Base-by-base conservation (phyloP, 345 rosid genomes). In the Eucalyptus polybractea region DNA sequence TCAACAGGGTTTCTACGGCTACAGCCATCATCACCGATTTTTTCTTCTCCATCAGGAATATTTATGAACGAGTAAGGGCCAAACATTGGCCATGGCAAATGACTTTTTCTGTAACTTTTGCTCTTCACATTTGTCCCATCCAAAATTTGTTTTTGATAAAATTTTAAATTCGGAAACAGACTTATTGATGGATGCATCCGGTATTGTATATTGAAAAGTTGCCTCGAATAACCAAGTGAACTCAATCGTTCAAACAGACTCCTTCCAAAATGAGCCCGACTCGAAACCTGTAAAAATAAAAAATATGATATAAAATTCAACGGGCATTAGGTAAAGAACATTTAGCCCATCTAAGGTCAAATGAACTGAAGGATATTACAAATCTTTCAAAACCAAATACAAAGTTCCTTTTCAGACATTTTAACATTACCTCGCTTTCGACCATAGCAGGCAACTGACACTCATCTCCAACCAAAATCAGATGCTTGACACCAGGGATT, bases 111-210 rank as follows among this genome's bases (percentile, higher is more conserved):
- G 81, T 93, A 92, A 58, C 88, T 90, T 53, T 89, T 89, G 5
- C 88, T 16, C 87, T 67, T 92, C 9, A 95, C 96, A 88, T 89
- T 88, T 31, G 90, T 65, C 54, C 94, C 95, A 87, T 96, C 96
- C 50, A 90, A 31, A 44, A 96, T 93, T 89, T 56, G 88, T 50
- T 89, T 92, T 60, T 6, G 16, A n/a, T 96, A 96, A 89, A 96
- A 95, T 12, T 89, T 89, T 58, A 62, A 88, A 88, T 91, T 97
- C 1, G 99, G 98, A 62, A 97, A 96, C 86, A 8, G 76, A 89
- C 97, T 94, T 31, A 97, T 96, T 3, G 93, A 90, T 13, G 98
- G 99, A 92, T 97, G 99, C 99, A 97, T 97, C 40, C 99, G 90
- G 89, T 96, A 95, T 89, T 96, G 99, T 54, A 92, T 92, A 86